phyloP scores from a whole-genome alignment of 805 yeast genomes.

The Yarrowia yakushimensis region DNA sequence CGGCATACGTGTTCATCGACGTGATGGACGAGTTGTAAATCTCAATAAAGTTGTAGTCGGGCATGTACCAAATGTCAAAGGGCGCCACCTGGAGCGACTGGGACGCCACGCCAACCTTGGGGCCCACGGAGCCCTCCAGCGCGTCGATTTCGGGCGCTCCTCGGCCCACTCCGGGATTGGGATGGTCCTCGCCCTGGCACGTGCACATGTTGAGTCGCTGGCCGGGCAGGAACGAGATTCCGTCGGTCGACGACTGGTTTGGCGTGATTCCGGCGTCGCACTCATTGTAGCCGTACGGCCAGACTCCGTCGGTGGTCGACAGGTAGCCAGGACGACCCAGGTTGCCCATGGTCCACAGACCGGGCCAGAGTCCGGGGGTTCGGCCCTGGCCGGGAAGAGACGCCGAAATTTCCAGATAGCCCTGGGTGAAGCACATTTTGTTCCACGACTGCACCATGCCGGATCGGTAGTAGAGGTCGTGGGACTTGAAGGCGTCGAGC shows the following conservation, averaged over 20 bases:
- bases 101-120: constrained; percentile 67
- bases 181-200: constrained; percentile 80
- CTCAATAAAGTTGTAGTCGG: constrained; percentile 78
- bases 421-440: constrained; percentile 83
- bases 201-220: constrained; percentile 75
- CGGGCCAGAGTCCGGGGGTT: constrained; percentile 90
- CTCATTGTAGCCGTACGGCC: constrained; percentile 87
- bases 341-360: constrained; percentile 92
- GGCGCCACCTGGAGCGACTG: constrained; percentile 95
- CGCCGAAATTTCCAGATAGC: constrained; percentile 71
- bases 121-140: constrained; percentile 70
- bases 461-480: constrained; percentile 74
- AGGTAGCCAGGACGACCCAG: constrained; percentile 86
- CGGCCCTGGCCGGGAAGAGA: constrained; percentile 75
- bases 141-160: constrained; percentile 96
- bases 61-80: constrained; percentile 88
- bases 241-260: constrained; percentile 87
- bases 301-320: constrained; percentile 85
- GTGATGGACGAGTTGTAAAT: constrained; percentile 67
- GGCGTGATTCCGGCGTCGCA: constrained; percentile 96
- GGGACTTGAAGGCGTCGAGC: constrained; percentile 80
- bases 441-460: constrained; percentile 95
- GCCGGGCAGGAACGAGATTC: constrained; percentile 82
- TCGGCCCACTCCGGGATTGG: constrained; percentile 81
- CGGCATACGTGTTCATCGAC: constrained; percentile 80